phyloP scores from a whole-genome alignment of 306 rosid species.

The Ormosia semicastrata region DNA sequence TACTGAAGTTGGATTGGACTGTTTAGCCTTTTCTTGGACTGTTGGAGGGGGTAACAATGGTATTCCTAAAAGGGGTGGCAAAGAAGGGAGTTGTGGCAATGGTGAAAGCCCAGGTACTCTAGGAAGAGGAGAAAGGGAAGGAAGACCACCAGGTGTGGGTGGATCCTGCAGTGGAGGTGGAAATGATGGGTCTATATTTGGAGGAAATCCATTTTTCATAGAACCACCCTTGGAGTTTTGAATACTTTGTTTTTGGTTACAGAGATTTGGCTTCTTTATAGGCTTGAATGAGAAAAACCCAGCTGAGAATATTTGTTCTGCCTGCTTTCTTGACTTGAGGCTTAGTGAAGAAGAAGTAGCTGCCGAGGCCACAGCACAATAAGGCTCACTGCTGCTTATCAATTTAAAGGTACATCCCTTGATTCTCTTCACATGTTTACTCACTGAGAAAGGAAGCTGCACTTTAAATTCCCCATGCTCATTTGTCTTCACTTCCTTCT shows the following conservation, averaged over 20 bases:
- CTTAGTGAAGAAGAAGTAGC: slow-evolving; percentile 51
- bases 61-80: slow-evolving; percentile 26
- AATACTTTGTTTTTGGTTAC: slow-evolving; percentile 50
- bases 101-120: too few species aligned
- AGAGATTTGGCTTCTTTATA: slow-evolving; percentile 45
- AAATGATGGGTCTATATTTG: slow-evolving; percentile 16
- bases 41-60: slow-evolving; percentile 12
- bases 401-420: slow-evolving; percentile 62
- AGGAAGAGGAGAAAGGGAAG: slow-evolving; percentile 40
- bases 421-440: slow-evolving; percentile 56
- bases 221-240: slow-evolving; percentile 24
- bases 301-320: slow-evolving; percentile 66
- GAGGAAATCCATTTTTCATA: slow-evolving; percentile 9
- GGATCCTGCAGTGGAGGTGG: slow-evolving; percentile 55
- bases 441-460: slow-evolving; percentile 57
- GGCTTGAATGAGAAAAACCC: slow-evolving; percentile 90
- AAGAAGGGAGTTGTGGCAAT: slow-evolving; percentile 16
- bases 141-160: slow-evolving; percentile 15
- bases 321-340: slow-evolving; percentile 50
- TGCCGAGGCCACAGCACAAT: slow-evolving; percentile 65
- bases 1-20: not conserved
- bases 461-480: slow-evolving; percentile 67
- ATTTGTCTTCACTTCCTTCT: slow-evolving; percentile 64
- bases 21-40: not conserved
- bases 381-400: slow-evolving; percentile 59